A percentile compares a stretch with the other conserved stretches of the same genome.
Evolutionary conservation across 352 stramenopile genomes (phyloP).

Genomic region (Thalassiosira exigua): DNA sequence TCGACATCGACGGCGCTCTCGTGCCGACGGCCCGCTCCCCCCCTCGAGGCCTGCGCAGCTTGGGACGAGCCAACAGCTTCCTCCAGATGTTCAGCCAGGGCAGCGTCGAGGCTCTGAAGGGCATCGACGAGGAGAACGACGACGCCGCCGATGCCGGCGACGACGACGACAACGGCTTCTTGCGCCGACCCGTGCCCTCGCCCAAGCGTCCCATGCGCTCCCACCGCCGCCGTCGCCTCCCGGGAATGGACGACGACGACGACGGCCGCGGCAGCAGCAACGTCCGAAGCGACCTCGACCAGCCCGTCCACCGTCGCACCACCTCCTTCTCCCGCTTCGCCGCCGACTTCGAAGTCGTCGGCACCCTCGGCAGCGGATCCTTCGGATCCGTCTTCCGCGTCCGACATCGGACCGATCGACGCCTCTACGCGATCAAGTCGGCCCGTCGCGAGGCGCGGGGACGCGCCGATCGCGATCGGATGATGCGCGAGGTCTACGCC

Average conservation of each 20-base stretch:
- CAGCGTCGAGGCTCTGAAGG: not conserved
- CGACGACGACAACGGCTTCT: no score
- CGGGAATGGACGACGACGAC: not conserved
- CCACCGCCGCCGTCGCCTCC: not conserved
- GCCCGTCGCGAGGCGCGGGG: slow-evolving; percentile 72
- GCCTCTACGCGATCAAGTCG: slow-evolving; percentile 86
- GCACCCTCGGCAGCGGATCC: slow-evolving; percentile 77
- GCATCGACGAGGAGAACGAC: slow-evolving; percentile 6
- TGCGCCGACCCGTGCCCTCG: slow-evolving; percentile 18
- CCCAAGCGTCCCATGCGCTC: slow-evolving; percentile 3
- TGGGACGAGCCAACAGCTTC: slow-evolving; percentile 47
- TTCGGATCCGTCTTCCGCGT: slow-evolving; percentile 86
- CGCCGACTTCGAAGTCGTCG: slow-evolving; percentile 84
- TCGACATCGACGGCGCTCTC: not conserved
- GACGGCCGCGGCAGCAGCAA: not conserved
- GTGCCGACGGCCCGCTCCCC: slow-evolving; percentile 5
- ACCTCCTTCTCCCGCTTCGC: slow-evolving; percentile 72
- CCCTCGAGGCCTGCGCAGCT: slow-evolving; percentile 6
- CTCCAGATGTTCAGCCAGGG: slow-evolving; percentile 49
- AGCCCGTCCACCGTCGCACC: not conserved
- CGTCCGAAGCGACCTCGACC: not conserved
- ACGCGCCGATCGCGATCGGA: slow-evolving; percentile 71
- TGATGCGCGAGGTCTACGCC: slow-evolving; percentile 87
- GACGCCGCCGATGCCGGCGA: no score
- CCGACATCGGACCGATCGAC: slow-evolving; percentile 83